Percentiles rank a stretch among this genome's conserved stretches.
These are phyloP conservation scores for Dalbergia oliveri DNA, from an alignment of 306 rosid genomes.

Conservation along the genomic window DNA sequence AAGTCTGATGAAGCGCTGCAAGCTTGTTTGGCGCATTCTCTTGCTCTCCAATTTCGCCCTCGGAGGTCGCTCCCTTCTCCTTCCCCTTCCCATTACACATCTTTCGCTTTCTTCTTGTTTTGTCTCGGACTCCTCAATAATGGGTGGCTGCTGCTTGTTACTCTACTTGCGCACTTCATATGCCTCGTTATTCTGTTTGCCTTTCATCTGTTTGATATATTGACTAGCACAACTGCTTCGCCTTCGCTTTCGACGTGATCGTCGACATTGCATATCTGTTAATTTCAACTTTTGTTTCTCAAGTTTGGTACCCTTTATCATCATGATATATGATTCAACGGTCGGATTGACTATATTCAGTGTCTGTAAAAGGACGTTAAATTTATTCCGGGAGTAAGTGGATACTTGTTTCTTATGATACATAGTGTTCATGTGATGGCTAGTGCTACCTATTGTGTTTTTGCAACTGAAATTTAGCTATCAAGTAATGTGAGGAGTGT, in stretches of 20 bases:
- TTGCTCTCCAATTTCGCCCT: constrained; percentile 80
- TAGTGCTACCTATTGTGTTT: not conserved
- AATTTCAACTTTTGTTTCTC: not conserved
- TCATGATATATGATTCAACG: too few relatives aligned
- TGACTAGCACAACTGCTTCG: constrained; percentile 29
- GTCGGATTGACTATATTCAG: too few relatives aligned
- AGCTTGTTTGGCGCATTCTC: constrained; percentile 78
- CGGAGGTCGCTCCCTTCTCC: constrained; percentile 62
- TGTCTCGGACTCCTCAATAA: not conserved
- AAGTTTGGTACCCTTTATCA: too few relatives aligned
- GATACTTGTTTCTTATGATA: not conserved
- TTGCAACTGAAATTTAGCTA: not conserved
- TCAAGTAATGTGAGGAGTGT: not conserved
- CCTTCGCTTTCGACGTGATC: not conserved
- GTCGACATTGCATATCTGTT: too few relatives aligned
- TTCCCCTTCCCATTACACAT: not conserved
- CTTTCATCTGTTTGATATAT: constrained; percentile 57
- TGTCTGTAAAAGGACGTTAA: too few relatives aligned
- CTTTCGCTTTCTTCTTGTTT: not conserved
- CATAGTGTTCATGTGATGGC: not conserved
- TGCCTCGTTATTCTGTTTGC: constrained; percentile 12
- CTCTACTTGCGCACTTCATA: not conserved
- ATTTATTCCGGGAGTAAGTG: too few relatives aligned
- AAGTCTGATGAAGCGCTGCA: constrained; percentile 62
- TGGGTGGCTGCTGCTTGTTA: constrained; percentile 3